Conservation (phyloP, 192 early-diverging fungal genomes). For the Coemansia sp. region DNA sequence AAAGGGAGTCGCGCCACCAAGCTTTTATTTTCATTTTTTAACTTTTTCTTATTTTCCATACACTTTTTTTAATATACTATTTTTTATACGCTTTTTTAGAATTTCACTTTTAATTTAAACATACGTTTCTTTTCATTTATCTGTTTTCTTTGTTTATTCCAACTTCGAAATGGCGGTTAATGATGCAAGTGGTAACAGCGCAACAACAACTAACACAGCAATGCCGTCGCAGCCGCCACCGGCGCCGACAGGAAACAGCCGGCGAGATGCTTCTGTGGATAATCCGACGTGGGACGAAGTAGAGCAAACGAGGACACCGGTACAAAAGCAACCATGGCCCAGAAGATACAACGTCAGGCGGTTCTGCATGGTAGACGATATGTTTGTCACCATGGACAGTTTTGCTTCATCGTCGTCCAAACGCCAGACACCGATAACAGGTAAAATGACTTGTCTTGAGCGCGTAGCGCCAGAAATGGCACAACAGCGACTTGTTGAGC, state of each 20-base stretch:
- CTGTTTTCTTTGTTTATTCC: not conserved
- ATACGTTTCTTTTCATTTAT: not conserved
- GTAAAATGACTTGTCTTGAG: constrained; percentile 18
- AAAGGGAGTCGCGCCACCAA: too few species aligned
- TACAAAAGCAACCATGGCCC: not conserved
- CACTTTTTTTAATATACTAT: not conserved
- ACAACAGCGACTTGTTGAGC: not conserved
- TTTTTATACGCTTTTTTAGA: not conserved
- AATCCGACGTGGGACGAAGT: constrained; percentile 23
- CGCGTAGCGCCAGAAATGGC: constrained; percentile 10
- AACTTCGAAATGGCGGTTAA: not conserved
- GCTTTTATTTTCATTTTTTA: too few species aligned
- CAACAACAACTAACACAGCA: not conserved
- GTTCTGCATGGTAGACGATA: constrained; percentile 1
- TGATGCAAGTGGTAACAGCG: not conserved
- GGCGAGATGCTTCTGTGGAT: not conserved
- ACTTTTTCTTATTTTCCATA: not conserved
- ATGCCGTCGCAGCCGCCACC: not conserved
- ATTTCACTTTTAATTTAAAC: not conserved
- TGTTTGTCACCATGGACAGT: not conserved
- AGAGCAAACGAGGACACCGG: constrained; percentile 15
- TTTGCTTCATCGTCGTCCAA: not conserved
- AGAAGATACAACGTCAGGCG: not conserved
- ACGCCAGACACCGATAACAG: not conserved
- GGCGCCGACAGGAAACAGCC: not conserved